Evolutionary conservation across 108 stramenopile species (phyloP).

Genomic region (Epithemia pelagica): DNA sequence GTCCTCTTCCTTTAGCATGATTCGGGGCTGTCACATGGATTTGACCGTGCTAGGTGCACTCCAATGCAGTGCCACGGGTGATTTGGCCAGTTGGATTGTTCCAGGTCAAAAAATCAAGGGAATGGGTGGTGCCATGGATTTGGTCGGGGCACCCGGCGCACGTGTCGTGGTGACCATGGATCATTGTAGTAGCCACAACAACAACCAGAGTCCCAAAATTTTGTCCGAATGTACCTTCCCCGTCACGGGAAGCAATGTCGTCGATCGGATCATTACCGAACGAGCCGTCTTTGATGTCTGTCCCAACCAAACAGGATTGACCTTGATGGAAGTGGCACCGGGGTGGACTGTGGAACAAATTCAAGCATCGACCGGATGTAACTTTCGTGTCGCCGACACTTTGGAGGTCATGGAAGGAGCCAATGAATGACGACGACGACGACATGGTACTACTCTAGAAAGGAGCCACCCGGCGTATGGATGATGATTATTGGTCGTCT

Average conservation of each 20-base stretch:
- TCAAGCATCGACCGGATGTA: constrained; percentile 52
- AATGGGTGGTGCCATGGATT: constrained; percentile 95
- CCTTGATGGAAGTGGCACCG: constrained; percentile 65
- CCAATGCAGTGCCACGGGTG: constrained; percentile 79
- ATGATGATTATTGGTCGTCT: no score
- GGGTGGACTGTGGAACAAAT: constrained; percentile 67
- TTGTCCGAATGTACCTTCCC: constrained; percentile 78
- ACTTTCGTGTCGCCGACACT: constrained; percentile 26
- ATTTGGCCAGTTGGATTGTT: constrained; percentile 91
- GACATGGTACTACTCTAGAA: no score
- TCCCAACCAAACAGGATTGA: constrained; percentile 54
- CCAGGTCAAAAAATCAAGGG: constrained; percentile 91
- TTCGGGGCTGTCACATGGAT: constrained; percentile 87
- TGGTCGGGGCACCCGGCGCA: constrained; percentile 69
- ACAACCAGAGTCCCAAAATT: constrained; percentile 85
- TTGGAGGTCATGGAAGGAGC: background rate
- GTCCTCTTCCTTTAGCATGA: constrained; percentile 88
- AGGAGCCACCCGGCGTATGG: no score
- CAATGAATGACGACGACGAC: no score
- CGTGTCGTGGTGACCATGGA: constrained; percentile 94
- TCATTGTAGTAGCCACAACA: constrained; percentile 83
- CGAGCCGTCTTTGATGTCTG: constrained; percentile 85
- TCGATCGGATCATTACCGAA: constrained; percentile 91
- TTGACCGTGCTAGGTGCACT: constrained; percentile 91
- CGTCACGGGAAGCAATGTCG: constrained; percentile 82